Evolutionary conservation across 2,329 filamentous ascomycete genomes (phyloP).

Genomic region (Pyrenophora tritici-repentis): DNA sequence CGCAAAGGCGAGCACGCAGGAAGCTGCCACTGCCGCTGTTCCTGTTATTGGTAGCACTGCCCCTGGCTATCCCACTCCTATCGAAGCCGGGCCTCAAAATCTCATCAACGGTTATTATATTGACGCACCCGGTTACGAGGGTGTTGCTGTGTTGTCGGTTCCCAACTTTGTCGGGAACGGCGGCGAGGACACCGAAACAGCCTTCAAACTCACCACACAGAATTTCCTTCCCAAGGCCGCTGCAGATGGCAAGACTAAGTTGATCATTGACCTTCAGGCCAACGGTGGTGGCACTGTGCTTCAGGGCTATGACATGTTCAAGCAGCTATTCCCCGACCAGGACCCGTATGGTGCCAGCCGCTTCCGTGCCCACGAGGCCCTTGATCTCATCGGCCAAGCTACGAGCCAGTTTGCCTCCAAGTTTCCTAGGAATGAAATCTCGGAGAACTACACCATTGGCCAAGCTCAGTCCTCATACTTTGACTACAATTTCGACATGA

Average conservation of each 20-base stretch:
- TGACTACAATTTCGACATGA: constrained; percentile 54
- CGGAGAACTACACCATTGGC: constrained; percentile 45
- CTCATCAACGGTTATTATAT: constrained; percentile 55
- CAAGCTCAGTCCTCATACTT: constrained; percentile 50
- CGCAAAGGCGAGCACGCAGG: not conserved
- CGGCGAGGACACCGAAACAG: constrained; percentile 12
- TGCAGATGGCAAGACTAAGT: constrained; percentile 60
- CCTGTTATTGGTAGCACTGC: constrained; percentile 20
- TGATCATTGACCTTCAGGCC: constrained; percentile 64
- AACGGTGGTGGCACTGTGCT: constrained; percentile 66
- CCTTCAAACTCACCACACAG: constrained; percentile 50
- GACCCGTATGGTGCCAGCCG: constrained; percentile 58
- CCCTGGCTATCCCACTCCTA: constrained; percentile 52
- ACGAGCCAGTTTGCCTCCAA: constrained; percentile 41
- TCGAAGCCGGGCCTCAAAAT: constrained; percentile 47
- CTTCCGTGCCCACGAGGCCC: constrained; percentile 55
- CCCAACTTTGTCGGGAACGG: constrained; percentile 47
- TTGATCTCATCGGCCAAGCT: constrained; percentile 52
- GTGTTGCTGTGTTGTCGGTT: constrained; percentile 53
- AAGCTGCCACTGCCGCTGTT: constrained; percentile 6
- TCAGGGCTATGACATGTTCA: constrained; percentile 66
- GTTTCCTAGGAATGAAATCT: constrained; percentile 35
- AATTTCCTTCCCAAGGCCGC: constrained; percentile 51
- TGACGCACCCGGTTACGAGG: constrained; percentile 49
- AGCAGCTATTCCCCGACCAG: constrained; percentile 59